Evolutionary conservation across 2,329 filamentous ascomycete species (phyloP).

Genomic region (Cercospora citrullina): DNA sequence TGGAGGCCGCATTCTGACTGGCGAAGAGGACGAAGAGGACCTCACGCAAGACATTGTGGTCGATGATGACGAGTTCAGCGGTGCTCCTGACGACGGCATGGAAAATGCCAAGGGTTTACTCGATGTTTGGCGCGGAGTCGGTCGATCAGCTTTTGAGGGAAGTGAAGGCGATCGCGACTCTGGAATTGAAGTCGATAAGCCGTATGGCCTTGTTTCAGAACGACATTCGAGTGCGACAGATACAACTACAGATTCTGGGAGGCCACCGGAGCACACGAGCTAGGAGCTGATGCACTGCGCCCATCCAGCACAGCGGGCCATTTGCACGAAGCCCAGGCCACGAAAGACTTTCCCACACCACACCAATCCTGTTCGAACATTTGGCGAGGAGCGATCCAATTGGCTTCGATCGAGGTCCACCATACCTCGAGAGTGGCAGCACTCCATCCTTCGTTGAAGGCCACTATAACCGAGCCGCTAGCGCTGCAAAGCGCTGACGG

Average conservation of each 20-base stretch:
- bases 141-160: slow-evolving; percentile 22
- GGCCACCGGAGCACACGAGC: slow-evolving; percentile 22
- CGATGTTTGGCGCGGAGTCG: slow-evolving; percentile 30
- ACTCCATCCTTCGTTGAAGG: neutral
- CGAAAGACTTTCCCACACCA: neutral
- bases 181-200: slow-evolving; percentile 36
- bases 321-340: neutral
- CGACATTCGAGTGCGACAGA: slow-evolving; percentile 16
- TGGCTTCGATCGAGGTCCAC: neutral
- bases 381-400: neutral
- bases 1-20: slow-evolving; percentile 73
- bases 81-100: slow-evolving; percentile 24
- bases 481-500: neutral
- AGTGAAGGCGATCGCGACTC: slow-evolving; percentile 38
- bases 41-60: slow-evolving; percentile 28
- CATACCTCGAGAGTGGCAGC: neutral
- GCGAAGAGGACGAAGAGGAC: slow-evolving; percentile 50
- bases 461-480: neutral
- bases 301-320: neutral
- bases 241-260: slow-evolving; percentile 20
- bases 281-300: slow-evolving; percentile 5
- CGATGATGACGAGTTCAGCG: slow-evolving; percentile 28
- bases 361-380: neutral
- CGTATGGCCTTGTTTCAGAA: slow-evolving; percentile 14
- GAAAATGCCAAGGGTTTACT: slow-evolving; percentile 34